Evolutionary conservation across 2,329 filamentous ascomycete species (phyloP).

Genomic region (Diaporthe australafricana): DNA sequence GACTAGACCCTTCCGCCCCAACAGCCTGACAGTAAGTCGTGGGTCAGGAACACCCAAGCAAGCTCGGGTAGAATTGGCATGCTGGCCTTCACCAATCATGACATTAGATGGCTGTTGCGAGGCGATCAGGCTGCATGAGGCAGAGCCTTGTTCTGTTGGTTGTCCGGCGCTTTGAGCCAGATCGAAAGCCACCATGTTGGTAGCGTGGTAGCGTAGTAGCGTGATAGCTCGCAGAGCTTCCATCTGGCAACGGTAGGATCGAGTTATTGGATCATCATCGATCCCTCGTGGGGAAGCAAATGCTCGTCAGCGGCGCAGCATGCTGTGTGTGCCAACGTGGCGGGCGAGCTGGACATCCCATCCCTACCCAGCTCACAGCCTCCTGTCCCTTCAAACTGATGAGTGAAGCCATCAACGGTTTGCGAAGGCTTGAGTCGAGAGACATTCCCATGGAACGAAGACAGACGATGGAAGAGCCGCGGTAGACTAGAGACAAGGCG

Average conservation of each 20-base stretch:
- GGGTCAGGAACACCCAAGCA: conserved; percentile 11
- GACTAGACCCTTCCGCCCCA: conserved; percentile 16
- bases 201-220: not conserved
- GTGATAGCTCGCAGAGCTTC: not conserved
- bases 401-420: not conserved
- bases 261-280: conserved; percentile 15
- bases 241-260: conserved; percentile 18
- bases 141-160: conserved; percentile 13
- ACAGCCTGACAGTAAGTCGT: not conserved
- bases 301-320: conserved; percentile 27
- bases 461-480: not conserved
- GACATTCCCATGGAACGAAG: not conserved
- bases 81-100: not conserved
- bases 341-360: not conserved
- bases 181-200: not conserved
- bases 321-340: not conserved
- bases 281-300: conserved; percentile 21
- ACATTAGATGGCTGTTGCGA: not conserved
- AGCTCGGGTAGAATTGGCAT: conserved; percentile 1
- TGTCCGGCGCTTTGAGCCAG: conserved; percentile 1
- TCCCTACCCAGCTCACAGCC: not conserved
- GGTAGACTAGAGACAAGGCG: not conserved
- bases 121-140: conserved; percentile 9
- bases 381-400: not conserved
- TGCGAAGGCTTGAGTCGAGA: not conserved